Evolutionary conservation across 805 yeast species (phyloP).

Genomic region (Candida ipomoeae): DNA sequence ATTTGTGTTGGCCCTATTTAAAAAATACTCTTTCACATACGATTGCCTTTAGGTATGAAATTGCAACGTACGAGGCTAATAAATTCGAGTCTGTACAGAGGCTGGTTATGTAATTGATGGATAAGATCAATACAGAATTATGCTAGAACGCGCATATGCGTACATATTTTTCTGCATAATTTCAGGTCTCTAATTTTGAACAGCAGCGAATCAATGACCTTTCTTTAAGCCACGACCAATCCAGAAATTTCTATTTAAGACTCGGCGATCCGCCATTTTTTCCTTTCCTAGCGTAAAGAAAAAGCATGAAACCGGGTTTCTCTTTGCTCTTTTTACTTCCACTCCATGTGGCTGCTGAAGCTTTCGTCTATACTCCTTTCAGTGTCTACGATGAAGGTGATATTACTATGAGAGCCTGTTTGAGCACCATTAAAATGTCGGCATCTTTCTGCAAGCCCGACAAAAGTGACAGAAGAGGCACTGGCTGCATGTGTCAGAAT

Average conservation of each 20-base stretch:
- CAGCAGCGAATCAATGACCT: not conserved
- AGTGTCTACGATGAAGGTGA: conserved; percentile 1
- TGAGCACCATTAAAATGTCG: not conserved
- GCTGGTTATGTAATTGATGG: not conserved
- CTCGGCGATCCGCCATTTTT: not conserved
- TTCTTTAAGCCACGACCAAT: not conserved
- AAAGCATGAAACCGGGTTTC: not conserved
- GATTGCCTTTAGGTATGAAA: too few relatives aligned
- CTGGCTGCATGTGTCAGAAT: conserved; percentile 4
- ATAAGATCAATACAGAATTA: not conserved
- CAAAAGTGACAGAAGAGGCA: not conserved
- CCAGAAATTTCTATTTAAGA: not conserved
- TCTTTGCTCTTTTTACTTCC: not conserved
- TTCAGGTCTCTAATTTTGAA: not conserved
- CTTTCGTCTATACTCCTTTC: conserved; percentile 1
- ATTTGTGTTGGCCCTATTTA: not conserved
- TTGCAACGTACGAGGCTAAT: not conserved
- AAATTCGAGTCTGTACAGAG: not conserved
- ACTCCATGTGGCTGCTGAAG: not conserved
- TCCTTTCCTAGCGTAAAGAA: not conserved
- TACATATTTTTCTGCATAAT: not conserved
- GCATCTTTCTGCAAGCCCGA: not conserved
- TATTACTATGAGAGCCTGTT: conserved; percentile 1
- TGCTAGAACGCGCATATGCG: not conserved
- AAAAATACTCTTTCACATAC: too few relatives aligned